Evolutionary conservation across 768 basidiomycete species (phyloP), one percentile per base, ranked within the genome.

Genomic region (Clitopilus hobsonii): DNA sequence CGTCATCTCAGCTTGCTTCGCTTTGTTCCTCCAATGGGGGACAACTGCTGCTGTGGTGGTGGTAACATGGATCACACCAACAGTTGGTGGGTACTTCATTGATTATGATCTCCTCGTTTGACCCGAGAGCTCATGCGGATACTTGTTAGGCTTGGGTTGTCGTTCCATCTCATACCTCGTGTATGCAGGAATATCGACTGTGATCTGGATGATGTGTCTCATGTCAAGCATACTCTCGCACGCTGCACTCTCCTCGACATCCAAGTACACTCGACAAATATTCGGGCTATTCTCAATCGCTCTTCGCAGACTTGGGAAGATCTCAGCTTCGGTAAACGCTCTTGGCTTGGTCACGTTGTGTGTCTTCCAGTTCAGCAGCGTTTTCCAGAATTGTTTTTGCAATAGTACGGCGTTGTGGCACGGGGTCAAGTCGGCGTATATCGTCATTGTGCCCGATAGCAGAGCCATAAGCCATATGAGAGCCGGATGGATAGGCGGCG

Each of bases 331-430:
- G 4, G 25, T 56, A 13, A 69, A 67, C 51, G 59, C 64, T 23
- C 7, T 62, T 7, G 62, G 65, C 62, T 56, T 68, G 13, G 8
- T 67, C 16, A 38, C 64, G 11, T 52, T 57, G 0, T 67, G 62
- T 38, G 10, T 68, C 11, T 65, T 68, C 24, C 66, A 65, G 48
- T 69, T 67, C 47, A 55, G 53, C 28, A 58, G 56, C 16, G 57
- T 67, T 36, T 65, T 56, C 52, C 54, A 64, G 27, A 51, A 59
- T n/a, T 68, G 65, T 48, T 69, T 59, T 56, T 67, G 65, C 55
- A 64, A 67, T 41, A 60, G 62, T 26, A 61, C 59, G 14, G 60
- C 63, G 2, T 53, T 64, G 11, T 53, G 60, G 28, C 58, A 61
- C 10, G 62, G 62, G 2, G 38, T 52, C 20, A n/a, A 36, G 32